Evolutionary conservation across 2,329 filamentous ascomycete species (phyloP), one percentile per base, ranked within the genome.

Genomic region (Hirsutella minnesotensis): DNA sequence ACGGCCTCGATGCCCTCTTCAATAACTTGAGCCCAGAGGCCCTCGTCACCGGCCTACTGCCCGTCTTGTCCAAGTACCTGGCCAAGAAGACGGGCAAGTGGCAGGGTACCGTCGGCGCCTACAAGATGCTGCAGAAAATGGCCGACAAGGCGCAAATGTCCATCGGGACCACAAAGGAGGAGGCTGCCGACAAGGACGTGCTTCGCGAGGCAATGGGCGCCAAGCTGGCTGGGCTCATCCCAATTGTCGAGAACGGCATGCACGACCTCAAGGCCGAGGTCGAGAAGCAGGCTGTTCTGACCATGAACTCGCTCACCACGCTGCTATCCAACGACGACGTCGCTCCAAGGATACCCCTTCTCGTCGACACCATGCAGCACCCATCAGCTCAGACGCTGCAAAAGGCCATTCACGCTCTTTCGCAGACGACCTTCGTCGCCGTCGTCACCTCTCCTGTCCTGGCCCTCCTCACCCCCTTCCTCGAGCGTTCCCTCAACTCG

Each of bases 261-360:
- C 88, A 95, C 66, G 92, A 98, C 61, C 73, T 98, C 60, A 98
- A 98, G 73, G 58, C 70, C 39, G 92, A 96, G 58, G 81, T 86
- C 24, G 74, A 80, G 62, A 96, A 95, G 70, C 86, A 94, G 68
- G 81, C 92, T n/a, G 70, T 86, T 57, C 82, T 85, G 64, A 86
- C 90, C 39, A 96, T 98, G 90, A 86, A 77, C 55, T 85, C 87
- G 30, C 73, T 98, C 43, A 94, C 88, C 3, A 83, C 82, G 9
- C 78, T 98, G 15, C 76, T 98, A 39, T 88, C 88, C 58, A 98
- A 98, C 71, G 92, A 98, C 68, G 92, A 98, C 63, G 89, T 98
- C 43, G 83, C 84, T 20, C 89, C 90, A 38, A 79, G 88, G 56
- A 89, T 98, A 56, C 88, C 90, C 7, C 79, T 96, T 3, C 75